Evolutionary conservation across 2,329 filamentous ascomycete genomes (phyloP), one percentile per base, ranked within the genome.

Genomic region (Verticillium alfalfae): DNA sequence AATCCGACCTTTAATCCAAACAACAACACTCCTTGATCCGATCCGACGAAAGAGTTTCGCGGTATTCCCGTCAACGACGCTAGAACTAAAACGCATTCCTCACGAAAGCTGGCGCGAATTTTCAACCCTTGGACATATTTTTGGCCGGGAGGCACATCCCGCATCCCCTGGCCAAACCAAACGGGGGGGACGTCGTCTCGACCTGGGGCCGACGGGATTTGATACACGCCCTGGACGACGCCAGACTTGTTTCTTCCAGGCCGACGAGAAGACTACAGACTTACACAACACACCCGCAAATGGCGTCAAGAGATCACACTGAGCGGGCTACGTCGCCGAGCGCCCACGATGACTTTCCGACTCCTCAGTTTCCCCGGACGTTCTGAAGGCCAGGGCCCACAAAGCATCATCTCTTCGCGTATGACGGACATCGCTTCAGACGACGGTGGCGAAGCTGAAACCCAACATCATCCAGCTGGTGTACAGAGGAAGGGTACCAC

Each of bases 401-500:
- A 86, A 56, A 90, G 88, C 66, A 81, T 90, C 62, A 88, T 91
- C 60, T 91, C 89, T 34, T 90, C 88, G 62, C 86, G 86, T 64
- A 88, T 91, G 83, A 91, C 88, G 37, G 85, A 88, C 64, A 84
- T 87, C 63, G 80, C 77, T 34, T 85, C 82, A 22, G 82, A 87
- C 60, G 83, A 87, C 66, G 84, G 82, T 22, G 78, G 76, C 54
- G 77, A 79, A 16, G 69, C 70, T 45, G 76, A 66, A 72, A 63
- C 75, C 73, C 61, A 71, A 76, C 64, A 74, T 71, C 58, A 79
- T 76, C 62, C 69, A 69, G n/a, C 70, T 22, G 63, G 57, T 16
- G 63, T 60, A 56, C 60, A 61, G 22, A 58, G 52, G 18, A 65
- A 57, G 34, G 60, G 57, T 31, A 61, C 59, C 15, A 77, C 77